Conservation (phyloP, 768 basidiomycete species). For the Lactarius psammicola region DNA sequence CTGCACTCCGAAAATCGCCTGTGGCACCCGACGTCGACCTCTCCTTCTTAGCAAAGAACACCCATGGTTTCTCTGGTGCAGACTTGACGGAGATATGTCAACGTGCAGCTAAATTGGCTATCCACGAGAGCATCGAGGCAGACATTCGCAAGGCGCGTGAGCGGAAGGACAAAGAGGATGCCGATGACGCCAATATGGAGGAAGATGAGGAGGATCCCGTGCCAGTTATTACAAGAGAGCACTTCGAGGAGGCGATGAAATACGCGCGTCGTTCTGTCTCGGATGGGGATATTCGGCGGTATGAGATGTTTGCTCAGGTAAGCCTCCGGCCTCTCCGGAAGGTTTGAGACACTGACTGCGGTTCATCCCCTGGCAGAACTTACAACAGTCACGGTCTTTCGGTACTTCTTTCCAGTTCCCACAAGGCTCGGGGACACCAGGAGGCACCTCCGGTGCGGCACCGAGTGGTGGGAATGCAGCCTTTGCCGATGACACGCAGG, state of each 20-base stretch:
- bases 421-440: slow-evolving; percentile 44
- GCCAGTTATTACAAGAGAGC: slow-evolving; percentile 83
- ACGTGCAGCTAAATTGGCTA: slow-evolving; percentile 94
- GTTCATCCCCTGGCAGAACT: slow-evolving; percentile 52
- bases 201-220: slow-evolving; percentile 86
- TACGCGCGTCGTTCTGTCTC: slow-evolving; percentile 96
- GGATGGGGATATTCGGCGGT: slow-evolving; percentile 93
- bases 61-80: slow-evolving; percentile 98
- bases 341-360: slow-evolving; percentile 2
- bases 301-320: slow-evolving; percentile 97
- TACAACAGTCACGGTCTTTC: slow-evolving; percentile 89
- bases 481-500: slow-evolving; percentile 81
- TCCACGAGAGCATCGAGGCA: slow-evolving; percentile 90
- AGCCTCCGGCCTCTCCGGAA: slow-evolving; percentile 22
- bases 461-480: slow-evolving; percentile 59
- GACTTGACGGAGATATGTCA: slow-evolving; percentile 99
- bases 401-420: slow-evolving; percentile 99
- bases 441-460: slow-evolving; percentile 29
- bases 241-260: slow-evolving; percentile 99
- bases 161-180: slow-evolving; percentile 77
- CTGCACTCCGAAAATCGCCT: slow-evolving; percentile 89
- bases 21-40: slow-evolving; percentile 82
- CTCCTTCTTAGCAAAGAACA: slow-evolving; percentile 81
- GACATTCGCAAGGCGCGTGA: slow-evolving; percentile 82
- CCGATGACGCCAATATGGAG: slow-evolving; percentile 66